These are phyloP conservation scores for Elymus sibiricus DNA, from an alignment of 176 grass and related monocot genomes.

Conservation along the genomic window DNA sequence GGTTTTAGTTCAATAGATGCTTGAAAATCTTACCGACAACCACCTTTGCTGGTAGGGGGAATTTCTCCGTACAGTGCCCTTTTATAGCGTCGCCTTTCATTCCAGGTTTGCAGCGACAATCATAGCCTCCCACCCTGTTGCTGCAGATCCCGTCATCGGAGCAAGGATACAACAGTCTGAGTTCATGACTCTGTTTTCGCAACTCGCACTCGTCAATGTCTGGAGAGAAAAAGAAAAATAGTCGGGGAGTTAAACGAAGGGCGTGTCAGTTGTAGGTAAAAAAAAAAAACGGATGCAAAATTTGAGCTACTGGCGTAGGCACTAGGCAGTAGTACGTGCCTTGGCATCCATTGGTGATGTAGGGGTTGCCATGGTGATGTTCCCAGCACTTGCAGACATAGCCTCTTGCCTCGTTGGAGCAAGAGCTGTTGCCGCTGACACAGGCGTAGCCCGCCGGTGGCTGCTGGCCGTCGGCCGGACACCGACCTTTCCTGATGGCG, in stretches of 20 bases:
- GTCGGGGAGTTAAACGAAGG: too few relatives aligned
- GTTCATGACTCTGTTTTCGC: background rate
- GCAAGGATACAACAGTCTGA: background rate
- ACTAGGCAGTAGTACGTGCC: too few relatives aligned
- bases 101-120: background rate
- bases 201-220: background rate
- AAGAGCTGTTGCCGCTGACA: too few relatives aligned
- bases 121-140: background rate
- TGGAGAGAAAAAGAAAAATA: too few relatives aligned
- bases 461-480: background rate
- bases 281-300: too few relatives aligned
- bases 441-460: background rate
- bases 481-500: background rate
- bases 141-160: background rate
- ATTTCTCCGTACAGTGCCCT: background rate
- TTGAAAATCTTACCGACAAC: background rate
- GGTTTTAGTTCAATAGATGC: too few relatives aligned
- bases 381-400: too few relatives aligned
- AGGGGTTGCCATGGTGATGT: background rate
- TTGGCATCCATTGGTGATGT: background rate
- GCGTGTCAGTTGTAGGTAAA: too few relatives aligned
- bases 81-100: background rate
- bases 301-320: too few relatives aligned
- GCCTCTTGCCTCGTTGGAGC: too few relatives aligned
- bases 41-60: background rate